These are phyloP conservation scores for Sarcodon aspratus DNA, from an alignment of 768 basidiomycete species.

Conservation along the genomic window DNA sequence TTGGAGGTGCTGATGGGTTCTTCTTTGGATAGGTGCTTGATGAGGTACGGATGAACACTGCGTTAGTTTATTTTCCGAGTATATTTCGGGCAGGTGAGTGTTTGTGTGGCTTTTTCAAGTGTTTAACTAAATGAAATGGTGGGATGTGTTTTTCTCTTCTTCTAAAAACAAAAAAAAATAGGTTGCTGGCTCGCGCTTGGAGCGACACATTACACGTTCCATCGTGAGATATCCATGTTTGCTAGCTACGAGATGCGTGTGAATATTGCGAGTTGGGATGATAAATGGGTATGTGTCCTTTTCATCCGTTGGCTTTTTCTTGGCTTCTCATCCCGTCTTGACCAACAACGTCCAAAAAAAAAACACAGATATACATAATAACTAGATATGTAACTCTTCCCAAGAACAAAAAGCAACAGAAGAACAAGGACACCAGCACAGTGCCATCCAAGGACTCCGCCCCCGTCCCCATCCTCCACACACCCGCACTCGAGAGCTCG, in stretches of 20 bases:
- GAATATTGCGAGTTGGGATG: slow-evolving; percentile 52
- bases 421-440: not conserved
- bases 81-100: slow-evolving; percentile 27
- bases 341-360: not conserved
- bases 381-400: slow-evolving; percentile 53
- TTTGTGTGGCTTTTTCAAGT: too few relatives aligned
- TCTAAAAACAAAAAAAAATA: slow-evolving; percentile 2
- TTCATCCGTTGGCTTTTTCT: not conserved
- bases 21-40: slow-evolving; percentile 18
- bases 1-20: not conserved
- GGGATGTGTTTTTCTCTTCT: not conserved
- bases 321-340: not conserved
- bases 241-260: slow-evolving; percentile 49
- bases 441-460: slow-evolving; percentile 8
- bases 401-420: slow-evolving; percentile 14
- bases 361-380: slow-evolving; percentile 53
- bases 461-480: slow-evolving; percentile 22
- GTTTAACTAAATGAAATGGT: not conserved
- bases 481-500: slow-evolving; percentile 15
- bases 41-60: slow-evolving; percentile 29
- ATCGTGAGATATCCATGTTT: slow-evolving; percentile 60
- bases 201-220: slow-evolving; percentile 55
- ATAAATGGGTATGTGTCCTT: slow-evolving; percentile 56
- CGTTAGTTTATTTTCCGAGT: slow-evolving; percentile 40
- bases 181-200: slow-evolving; percentile 55